Evolutionary conservation across 2,329 filamentous ascomycete species (phyloP).

Genomic region (Fusarium sp.): DNA sequence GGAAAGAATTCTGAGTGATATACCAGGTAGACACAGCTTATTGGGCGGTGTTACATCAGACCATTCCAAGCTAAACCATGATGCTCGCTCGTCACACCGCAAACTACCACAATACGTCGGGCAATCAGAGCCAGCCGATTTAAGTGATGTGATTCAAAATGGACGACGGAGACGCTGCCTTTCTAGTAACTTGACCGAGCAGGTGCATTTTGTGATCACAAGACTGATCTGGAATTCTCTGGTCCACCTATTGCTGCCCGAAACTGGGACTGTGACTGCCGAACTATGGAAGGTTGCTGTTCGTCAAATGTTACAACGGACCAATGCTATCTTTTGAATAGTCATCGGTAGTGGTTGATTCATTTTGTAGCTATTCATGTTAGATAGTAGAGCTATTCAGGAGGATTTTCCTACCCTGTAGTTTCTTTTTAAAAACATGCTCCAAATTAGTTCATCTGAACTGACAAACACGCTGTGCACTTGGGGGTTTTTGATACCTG

Average conservation of each 20-base stretch:
- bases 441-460: too few relatives aligned
- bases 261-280: background rate
- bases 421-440: too few relatives aligned
- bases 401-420: too few relatives aligned
- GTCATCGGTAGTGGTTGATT: background rate
- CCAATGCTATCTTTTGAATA: background rate
- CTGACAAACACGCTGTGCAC: too few relatives aligned
- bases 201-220: conserved; percentile 17
- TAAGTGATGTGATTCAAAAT: conserved; percentile 24
- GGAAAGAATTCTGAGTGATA: background rate
- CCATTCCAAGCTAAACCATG: conserved; percentile 42
- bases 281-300: background rate
- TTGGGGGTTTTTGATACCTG: too few relatives aligned
- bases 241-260: conserved; percentile 12
- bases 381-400: too few relatives aligned
- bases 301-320: background rate
- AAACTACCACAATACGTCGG: conserved; percentile 28
- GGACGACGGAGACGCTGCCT: conserved; percentile 10
- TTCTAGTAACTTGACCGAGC: conserved; percentile 8
- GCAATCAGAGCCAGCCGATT: conserved; percentile 7
- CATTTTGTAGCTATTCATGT: too few relatives aligned
- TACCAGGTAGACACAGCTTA: conserved; percentile 10
- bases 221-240: conserved; percentile 5
- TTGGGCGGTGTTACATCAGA: conserved; percentile 40
- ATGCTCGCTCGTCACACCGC: conserved; percentile 40